Evolutionary conservation across 495 filamentous ascomycete species (phyloP), one percentile per base, ranked within the genome.

Genomic region (Terfezia claveryi): DNA sequence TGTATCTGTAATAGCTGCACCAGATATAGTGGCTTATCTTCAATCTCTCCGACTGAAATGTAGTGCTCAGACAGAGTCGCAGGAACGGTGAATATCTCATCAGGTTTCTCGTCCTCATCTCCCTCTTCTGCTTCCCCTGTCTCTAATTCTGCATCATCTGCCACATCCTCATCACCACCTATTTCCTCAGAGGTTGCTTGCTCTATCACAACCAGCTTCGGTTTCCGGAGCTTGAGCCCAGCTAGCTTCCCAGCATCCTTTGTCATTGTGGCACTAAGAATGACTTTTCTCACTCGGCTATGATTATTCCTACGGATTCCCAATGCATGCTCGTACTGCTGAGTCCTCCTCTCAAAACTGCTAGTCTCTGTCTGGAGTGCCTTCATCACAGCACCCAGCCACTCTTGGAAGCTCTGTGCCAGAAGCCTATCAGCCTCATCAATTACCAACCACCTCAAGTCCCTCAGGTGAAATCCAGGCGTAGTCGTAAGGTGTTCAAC

Each of bases 401-500:
- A 96, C 61, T 91, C 81, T 62, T 95, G 88, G 65, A 88, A 96
- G 58, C 81, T 86, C 64, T 94, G 84, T 17, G 87, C 83, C 4
- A 96, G 79, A 8, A 96, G 70, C 58, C 88, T 79, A 67, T 96
- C 91, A 0, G 88, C 91, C 69, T 98, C 91, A 62, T 98, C 91
- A 36, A 96, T 83, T 17, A 93, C 77, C 17, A 89, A 73, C 87
- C 86, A 96, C 58, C 80, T 75, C 7, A 91, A 73, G 67, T 81
- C 74, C 37, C 80, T 72, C 51, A 87, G 71, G 4, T 73, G 77
- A 62, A 94, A 93, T 2, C 89, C 84, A 10, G 77, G 76, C 3
- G 91, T 94, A 57, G 80, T 76, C 55, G 80, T 78, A 54, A 95
- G 72, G 69, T 98, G 85, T 62, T 96, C 88, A 23, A 98, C 86